phyloP scores from a whole-genome alignment of 352 stramenopile species.

The Globisporangium middletonii region DNA sequence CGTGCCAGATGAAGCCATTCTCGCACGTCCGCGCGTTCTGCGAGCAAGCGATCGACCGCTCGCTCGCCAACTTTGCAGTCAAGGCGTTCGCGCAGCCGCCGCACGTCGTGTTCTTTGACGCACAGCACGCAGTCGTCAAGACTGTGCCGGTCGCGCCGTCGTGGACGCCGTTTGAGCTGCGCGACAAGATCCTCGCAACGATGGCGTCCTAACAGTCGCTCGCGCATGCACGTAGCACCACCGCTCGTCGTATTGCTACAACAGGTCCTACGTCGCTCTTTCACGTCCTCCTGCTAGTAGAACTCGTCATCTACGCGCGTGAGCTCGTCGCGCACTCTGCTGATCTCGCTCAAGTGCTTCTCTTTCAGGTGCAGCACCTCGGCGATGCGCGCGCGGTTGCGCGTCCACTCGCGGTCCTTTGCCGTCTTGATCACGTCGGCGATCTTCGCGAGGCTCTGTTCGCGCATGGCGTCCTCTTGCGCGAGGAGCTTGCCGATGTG shows the following conservation, averaged over 20 bases:
- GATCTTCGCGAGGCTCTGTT: conserved; percentile 72
- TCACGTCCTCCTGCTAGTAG: conserved; percentile 24
- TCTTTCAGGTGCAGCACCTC: conserved; percentile 75
- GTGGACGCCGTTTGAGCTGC: conserved; percentile 38
- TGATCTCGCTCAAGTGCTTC: conserved; percentile 58
- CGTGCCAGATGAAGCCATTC: conserved; percentile 31
- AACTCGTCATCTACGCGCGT: conserved; percentile 76
- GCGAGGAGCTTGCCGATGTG: conserved; percentile 87
- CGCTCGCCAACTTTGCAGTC: conserved; percentile 8
- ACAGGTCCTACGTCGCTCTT: neutral
- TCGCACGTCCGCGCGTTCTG: conserved; percentile 25
- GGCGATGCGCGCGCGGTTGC: conserved; percentile 64
- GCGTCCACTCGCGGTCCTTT: conserved; percentile 64
- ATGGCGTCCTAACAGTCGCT: neutral
- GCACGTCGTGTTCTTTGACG: conserved; percentile 38
- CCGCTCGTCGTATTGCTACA: neutral
- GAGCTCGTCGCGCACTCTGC: conserved; percentile 62
- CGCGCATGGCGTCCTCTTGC: conserved; percentile 80
- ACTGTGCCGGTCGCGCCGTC: conserved; percentile 24
- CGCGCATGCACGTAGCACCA: neutral
- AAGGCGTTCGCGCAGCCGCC: conserved; percentile 37
- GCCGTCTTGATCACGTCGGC: conserved; percentile 52
- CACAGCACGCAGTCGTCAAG: conserved; percentile 19
- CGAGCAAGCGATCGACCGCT: conserved; percentile 9
- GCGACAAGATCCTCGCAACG: conserved; percentile 20